Evolutionary conservation across 495 filamentous ascomycete genomes (phyloP), one percentile per base, ranked within the genome.

Genomic region (Bathelium albidoporum): DNA sequence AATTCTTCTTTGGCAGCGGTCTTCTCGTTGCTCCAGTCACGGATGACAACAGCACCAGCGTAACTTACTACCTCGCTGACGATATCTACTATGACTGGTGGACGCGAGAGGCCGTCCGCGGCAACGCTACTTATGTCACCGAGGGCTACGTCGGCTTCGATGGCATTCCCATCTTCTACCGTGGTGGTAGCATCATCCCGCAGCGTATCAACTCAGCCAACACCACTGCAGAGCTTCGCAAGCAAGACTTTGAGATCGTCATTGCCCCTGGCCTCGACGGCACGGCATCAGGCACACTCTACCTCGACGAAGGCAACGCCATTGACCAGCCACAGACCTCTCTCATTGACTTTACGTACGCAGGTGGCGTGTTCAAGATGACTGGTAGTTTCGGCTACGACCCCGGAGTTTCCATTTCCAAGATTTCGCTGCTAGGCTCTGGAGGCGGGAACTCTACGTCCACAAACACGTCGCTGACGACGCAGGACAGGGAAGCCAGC

Each of bases 51-150:
- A 73, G 77, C 31, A 91, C 85, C 0, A 80, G 78, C 34, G 87
- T 90, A 2, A 76, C 82, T 16, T 83, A 89, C 45, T 92, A 93
- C 74, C 80, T 94, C 49, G 88, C 89, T 43, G 68, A 86, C 39
- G 88, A 88, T 69, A 69, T 84, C 63, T 91, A 89, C 77, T 94
- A 93, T 75, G 87, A 92, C 75, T 90, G 81, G 79, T 83, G 82
- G 73, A 89, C 87, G 0, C 78, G 81, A 59, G 73, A 78, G 59
- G 69, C 73, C 1, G 69, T 93, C 32, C 77, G 75, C 4, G 87
- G 87, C n/a, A 68, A 71, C 1, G 87, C 86, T 10, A 69, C 69
- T 5, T 76, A 68, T 34, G 69, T 85, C 44, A 83, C 77, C 1
- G 73, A 90, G 44, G 68, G 66, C 28, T 70, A 84, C 66, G 74